Percentiles rank a stretch among this genome's conserved stretches.
phyloP scores from a whole-genome alignment of 2,329 filamentous ascomycete genomes.

The Colletotrichum costaricense region DNA sequence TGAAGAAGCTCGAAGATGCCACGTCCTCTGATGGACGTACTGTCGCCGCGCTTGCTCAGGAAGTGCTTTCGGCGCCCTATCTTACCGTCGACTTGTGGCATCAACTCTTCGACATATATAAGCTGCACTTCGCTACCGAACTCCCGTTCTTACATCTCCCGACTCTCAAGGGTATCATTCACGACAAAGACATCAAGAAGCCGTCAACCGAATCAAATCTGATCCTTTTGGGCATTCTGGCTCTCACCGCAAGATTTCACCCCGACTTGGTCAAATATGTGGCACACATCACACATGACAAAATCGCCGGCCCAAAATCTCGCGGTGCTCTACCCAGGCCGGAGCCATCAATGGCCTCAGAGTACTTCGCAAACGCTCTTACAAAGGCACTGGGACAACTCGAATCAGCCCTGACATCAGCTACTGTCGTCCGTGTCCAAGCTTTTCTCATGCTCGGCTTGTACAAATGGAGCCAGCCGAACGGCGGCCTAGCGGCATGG shows the following conservation, averaged over 20 bases:
- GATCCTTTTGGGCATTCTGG: constrained; percentile 74
- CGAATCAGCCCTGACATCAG: constrained; percentile 58
- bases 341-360: constrained; percentile 68
- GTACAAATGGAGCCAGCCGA: constrained; percentile 77
- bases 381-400: constrained; percentile 60
- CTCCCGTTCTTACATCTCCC: constrained; percentile 77
- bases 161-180: constrained; percentile 67
- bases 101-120: constrained; percentile 76
- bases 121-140: constrained; percentile 78
- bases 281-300: constrained; percentile 48
- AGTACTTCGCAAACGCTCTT: constrained; percentile 73
- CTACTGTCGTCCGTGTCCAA: constrained; percentile 73
- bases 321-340: constrained; percentile 47
- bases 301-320: constrained; percentile 45
- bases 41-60: constrained; percentile 57
- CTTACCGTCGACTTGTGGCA: constrained; percentile 75
- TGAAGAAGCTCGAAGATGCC: constrained; percentile 56
- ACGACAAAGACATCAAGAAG: constrained; percentile 49
- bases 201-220: constrained; percentile 62
- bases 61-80: constrained; percentile 70
- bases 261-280: constrained; percentile 67
- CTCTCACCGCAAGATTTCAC: constrained; percentile 77
- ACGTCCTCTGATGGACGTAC: constrained; percentile 51
- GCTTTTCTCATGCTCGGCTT: constrained; percentile 77
- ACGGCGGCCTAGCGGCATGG: constrained; percentile 71